Evolutionary conservation across 2,329 filamentous ascomycete species (phyloP), one percentile per base, ranked within the genome.

Genomic region (Ceratocystis huliohia): DNA sequence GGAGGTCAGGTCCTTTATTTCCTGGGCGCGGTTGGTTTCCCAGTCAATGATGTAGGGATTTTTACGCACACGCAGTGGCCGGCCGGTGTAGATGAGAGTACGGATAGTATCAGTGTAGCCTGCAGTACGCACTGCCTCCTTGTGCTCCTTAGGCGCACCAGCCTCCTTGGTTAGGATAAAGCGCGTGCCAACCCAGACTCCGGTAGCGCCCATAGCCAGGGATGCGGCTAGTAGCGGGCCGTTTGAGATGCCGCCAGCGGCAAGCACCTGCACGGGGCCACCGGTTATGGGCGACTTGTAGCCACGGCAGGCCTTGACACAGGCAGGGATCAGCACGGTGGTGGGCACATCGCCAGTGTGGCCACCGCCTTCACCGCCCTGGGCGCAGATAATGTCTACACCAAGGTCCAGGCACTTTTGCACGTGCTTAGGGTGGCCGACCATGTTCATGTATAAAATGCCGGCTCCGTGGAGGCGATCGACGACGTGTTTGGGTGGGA

Each of bases 371-470:
- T 99, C 94, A 72, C 94, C 93, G 75, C 94, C 94, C 80, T 99
- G 94, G 64, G 94, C 94, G 81, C 93, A 97, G 80, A 99, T 97
- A 73, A 99, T 88, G 78, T 99, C 94, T 72, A 87, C 90, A 70
- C 92, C 94, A 68, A 92, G 84, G 63, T 93, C 91, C 69, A 99
- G 83, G 78, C 91, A 95, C 83, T 97, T 99, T 79, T 91, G 84
- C 70, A 96, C 93, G 80, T 99, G 94, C 86, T 99, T 99, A 74
- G 94, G 93, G 83, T 99, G 94, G 71, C 94, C 94, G 75, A 99
- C 92, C 94, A 99, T 99, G 87, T 99, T 99, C 94, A 97, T 97
- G 83, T 95, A 96, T 71, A 96, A 83, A 71, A 99, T 84, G 71
- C 92, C 92, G 73, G 85, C 80, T 74, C 85, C 84, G 84, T 99